Percentiles rank a stretch among this genome's conserved stretches.
Evolutionary conservation across 257 asterid genomes (phyloP).

Genomic region (Salvia rosmarinus): DNA sequence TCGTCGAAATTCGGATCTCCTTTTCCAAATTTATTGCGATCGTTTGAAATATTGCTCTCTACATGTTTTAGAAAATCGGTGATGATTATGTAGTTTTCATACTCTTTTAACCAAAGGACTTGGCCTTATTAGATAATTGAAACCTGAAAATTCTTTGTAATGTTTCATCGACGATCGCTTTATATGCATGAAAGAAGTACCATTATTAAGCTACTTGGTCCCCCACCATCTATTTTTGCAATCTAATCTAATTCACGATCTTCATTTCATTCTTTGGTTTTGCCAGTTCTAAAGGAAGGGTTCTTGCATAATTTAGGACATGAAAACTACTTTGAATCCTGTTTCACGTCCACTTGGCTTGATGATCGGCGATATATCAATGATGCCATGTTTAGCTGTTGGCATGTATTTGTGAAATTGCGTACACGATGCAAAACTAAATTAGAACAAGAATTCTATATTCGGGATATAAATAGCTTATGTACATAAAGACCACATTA

Average conservation of each 20-base stretch:
- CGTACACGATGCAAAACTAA: too few relatives aligned
- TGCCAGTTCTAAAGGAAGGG: neutral
- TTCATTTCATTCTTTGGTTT: conserved; percentile 1
- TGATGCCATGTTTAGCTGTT: too few relatives aligned
- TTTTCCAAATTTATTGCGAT: too few relatives aligned
- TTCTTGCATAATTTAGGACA: neutral
- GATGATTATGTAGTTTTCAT: neutral
- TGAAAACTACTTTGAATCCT: too few relatives aligned
- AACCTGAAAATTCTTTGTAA: neutral
- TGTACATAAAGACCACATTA: neutral
- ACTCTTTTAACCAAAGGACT: neutral
- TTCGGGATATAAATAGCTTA: too few relatives aligned
- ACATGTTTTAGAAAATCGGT: neutral
- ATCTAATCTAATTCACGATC: neutral
- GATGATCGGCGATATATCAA: too few relatives aligned
- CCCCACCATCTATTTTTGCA: neutral
- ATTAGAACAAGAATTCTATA: too few relatives aligned
- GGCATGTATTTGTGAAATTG: too few relatives aligned
- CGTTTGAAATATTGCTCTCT: too few relatives aligned
- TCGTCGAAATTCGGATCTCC: too few relatives aligned
- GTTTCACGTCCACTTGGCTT: too few relatives aligned
- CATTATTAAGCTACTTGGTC: neutral
- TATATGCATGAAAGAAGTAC: conserved; percentile 16
- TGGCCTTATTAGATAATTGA: neutral
- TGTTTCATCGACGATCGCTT: neutral